Evolutionary conservation across 2,329 filamentous ascomycete species (phyloP).

Genomic region (Stagonosporopsis tanaceti): DNA sequence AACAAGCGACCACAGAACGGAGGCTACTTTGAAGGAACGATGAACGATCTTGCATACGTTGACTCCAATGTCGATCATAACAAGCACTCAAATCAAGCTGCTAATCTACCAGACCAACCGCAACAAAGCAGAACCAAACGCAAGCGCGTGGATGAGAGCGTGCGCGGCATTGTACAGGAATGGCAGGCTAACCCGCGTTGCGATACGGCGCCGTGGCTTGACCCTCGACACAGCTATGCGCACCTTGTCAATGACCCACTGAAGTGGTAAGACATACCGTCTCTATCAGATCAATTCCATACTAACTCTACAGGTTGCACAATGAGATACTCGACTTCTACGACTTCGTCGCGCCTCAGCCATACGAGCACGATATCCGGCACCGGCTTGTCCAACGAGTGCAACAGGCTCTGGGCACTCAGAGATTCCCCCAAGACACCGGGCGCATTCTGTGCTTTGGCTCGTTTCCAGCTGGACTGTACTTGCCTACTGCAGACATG

Average conservation of each 20-base stretch:
- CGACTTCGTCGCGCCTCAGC: slow-evolving; percentile 77
- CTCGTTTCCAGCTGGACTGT: slow-evolving; percentile 86
- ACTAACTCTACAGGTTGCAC: slow-evolving; percentile 68
- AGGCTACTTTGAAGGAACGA: slow-evolving; percentile 30
- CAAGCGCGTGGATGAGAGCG: slow-evolving; percentile 62
- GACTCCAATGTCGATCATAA: slow-evolving; percentile 11
- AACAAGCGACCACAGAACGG: slow-evolving; percentile 16
- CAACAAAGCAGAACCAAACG: slow-evolving; percentile 64
- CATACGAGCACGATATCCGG: slow-evolving; percentile 80
- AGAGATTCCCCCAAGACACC: slow-evolving; percentile 37
- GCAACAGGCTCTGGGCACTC: slow-evolving; percentile 60
- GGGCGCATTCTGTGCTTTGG: slow-evolving; percentile 80
- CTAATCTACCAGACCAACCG: slow-evolving; percentile 22
- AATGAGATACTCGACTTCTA: slow-evolving; percentile 92
- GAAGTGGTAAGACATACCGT: slow-evolving; percentile 52
- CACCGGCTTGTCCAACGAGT: slow-evolving; percentile 75
- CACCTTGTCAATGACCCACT: slow-evolving; percentile 60
- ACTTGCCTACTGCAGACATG: slow-evolving; percentile 86
- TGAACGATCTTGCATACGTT: slow-evolving; percentile 31
- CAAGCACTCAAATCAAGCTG: slow-evolving; percentile 17
- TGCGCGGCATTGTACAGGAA: slow-evolving; percentile 48
- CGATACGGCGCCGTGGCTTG: slow-evolving; percentile 60
- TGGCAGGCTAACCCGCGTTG: slow-evolving; percentile 52
- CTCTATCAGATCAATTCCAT: not conserved
- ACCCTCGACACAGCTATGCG: slow-evolving; percentile 55